Evolutionary conservation across 331 rosid species (phyloP).

Genomic region (Cydonia oblonga): DNA sequence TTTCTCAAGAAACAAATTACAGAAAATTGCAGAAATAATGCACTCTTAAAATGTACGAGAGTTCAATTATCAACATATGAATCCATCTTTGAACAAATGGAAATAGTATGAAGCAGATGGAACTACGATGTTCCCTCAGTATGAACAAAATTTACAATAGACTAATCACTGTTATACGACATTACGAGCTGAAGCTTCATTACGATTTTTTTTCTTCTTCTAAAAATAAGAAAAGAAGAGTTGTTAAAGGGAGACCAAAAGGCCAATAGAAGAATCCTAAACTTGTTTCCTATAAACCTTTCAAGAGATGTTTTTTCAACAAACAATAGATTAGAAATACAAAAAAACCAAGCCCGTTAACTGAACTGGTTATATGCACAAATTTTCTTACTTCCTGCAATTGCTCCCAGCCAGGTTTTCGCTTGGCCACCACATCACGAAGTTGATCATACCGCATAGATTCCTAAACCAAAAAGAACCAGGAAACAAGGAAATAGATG

Average conservation of each 20-base stretch:
- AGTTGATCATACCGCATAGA: conserved; percentile 74
- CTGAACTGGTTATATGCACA: neutral
- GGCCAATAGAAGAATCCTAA: neutral
- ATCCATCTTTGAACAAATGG: neutral
- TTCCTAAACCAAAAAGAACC: conserved; percentile 37
- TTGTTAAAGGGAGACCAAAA: neutral
- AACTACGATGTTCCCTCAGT: neutral
- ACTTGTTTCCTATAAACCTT: neutral
- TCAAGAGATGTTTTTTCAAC: neutral
- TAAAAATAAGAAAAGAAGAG: neutral
- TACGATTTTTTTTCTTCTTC: neutral
- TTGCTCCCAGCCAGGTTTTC: conserved; percentile 93
- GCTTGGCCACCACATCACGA: conserved; percentile 76
- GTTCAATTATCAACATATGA: neutral
- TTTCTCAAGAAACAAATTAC: neutral
- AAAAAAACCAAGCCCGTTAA: neutral
- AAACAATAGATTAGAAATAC: neutral
- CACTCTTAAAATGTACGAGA: neutral
- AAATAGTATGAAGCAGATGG: neutral
- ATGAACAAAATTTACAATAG: neutral
- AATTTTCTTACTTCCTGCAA: conserved; percentile 62
- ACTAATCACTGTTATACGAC: neutral
- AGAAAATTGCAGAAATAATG: neutral
- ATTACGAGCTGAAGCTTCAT: neutral
- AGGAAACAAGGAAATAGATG: conserved; percentile 3